phyloP scores from a whole-genome alignment of 345 rosid species.

The Acer yangbiense region DNA sequence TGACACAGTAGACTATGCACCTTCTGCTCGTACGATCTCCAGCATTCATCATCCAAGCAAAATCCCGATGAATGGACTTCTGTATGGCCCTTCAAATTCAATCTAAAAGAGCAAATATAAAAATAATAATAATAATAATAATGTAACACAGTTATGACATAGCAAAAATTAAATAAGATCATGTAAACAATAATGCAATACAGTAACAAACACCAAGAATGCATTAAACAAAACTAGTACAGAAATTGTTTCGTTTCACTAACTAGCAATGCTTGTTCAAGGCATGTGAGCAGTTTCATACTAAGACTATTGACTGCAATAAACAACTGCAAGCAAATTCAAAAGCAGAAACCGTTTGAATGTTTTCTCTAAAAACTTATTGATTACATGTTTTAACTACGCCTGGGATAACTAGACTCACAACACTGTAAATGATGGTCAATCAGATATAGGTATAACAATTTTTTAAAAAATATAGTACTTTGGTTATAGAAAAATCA shows the following conservation, averaged over 20 bases:
- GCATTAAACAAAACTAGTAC: background rate
- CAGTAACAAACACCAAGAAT: conserved; percentile 1
- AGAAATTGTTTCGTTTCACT: background rate
- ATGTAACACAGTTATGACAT: conserved; percentile 13
- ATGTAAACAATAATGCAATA: conserved; percentile 6
- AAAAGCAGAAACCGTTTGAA: background rate
- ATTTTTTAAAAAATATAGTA: background rate
- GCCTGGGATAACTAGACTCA: background rate
- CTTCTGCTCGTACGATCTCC: conserved; percentile 84
- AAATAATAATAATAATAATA: conserved; percentile 14
- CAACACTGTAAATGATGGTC: background rate
- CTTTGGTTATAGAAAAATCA: background rate
- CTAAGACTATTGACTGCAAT: background rate
- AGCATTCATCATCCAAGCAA: conserved; percentile 90
- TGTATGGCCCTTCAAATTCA: conserved; percentile 58
- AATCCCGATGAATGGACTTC: conserved; percentile 53
- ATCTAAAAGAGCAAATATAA: conserved; percentile 46
- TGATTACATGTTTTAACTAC: background rate
- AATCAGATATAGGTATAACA: background rate
- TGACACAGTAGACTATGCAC: conserved; percentile 63
- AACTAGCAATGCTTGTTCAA: background rate
- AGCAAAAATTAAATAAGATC: background rate
- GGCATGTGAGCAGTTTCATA: background rate
- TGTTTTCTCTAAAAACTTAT: background rate
- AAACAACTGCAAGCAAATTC: background rate